Percentiles rank a stretch among this genome's conserved stretches.
These are phyloP conservation scores for Monosporascus ibericus DNA, from an alignment of 2,329 filamentous ascomycete species.

Conservation along the genomic window DNA sequence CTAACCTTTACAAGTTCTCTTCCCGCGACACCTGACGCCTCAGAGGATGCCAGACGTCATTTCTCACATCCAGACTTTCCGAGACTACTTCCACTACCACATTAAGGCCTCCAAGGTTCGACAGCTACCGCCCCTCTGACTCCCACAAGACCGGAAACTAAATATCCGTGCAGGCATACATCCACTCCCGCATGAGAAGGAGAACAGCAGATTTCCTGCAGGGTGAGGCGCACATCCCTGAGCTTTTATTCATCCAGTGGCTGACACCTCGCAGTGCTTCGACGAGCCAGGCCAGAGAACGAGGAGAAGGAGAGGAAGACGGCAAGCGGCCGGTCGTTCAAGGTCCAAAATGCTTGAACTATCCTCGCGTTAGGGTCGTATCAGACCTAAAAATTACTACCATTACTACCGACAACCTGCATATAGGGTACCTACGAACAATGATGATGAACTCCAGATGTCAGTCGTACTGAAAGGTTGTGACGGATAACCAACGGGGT, in stretches of 20 bases:
- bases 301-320: conserved; percentile 99
- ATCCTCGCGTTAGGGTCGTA: neutral
- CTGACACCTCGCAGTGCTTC: conserved; percentile 60
- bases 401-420: neutral
- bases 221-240: conserved; percentile 50
- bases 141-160: neutral
- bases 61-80: conserved; percentile 99
- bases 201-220: conserved; percentile 97
- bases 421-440: neutral
- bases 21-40: conserved; percentile 86
- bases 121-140: neutral
- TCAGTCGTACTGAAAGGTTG: too few relatives aligned
- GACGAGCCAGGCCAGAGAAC: conserved; percentile 87
- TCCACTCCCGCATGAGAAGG: conserved; percentile 96
- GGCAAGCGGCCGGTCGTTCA: conserved; percentile 91
- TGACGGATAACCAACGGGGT: too few relatives aligned
- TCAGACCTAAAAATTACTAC: neutral
- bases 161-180: conserved; percentile 63
- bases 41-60: conserved; percentile 93
- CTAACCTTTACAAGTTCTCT: conserved; percentile 61
- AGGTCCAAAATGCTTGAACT: conserved; percentile 28
- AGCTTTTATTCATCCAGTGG: neutral
- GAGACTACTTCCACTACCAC: conserved; percentile 99
- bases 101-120: conserved; percentile 93
- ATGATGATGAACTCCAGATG: neutral